Conservation (phyloP, 306 rosid genomes). For the Arachis stenosperma region DNA sequence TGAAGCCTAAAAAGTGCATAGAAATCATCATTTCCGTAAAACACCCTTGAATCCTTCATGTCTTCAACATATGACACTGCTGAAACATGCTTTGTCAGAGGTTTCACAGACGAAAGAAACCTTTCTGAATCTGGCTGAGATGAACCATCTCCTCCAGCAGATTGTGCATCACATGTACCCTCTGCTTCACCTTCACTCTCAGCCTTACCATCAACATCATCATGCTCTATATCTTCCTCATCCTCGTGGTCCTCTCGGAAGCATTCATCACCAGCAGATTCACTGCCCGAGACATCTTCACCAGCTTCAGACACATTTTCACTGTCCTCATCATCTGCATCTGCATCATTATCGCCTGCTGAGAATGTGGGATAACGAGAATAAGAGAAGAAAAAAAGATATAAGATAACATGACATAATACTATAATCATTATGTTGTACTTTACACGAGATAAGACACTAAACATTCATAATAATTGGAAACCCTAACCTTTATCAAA, state of each 20-base stretch:
- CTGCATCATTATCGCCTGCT: slow-evolving; percentile 65
- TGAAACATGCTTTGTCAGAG: slow-evolving; percentile 80
- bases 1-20: slow-evolving; percentile 94
- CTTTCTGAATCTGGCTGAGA: slow-evolving; percentile 69
- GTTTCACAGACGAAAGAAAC: slow-evolving; percentile 77
- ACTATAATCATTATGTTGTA: too few species aligned
- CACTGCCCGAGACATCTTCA: slow-evolving; percentile 90
- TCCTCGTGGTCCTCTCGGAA: slow-evolving; percentile 79
- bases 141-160: slow-evolving; percentile 68
- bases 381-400: too few species aligned
- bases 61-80: slow-evolving; percentile 54
- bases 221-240: slow-evolving; percentile 76
- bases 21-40: slow-evolving; percentile 92
- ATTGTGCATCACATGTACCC: slow-evolving; percentile 71
- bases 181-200: slow-evolving; percentile 99
- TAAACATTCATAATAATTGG: too few species aligned
- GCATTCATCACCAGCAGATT: slow-evolving; percentile 93
- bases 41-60: slow-evolving; percentile 64
- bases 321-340: slow-evolving; percentile 94
- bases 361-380: too few species aligned
- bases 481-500: too few species aligned
- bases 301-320: slow-evolving; percentile 92
- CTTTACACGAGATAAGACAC: too few species aligned
- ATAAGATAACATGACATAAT: too few species aligned
- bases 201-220: slow-evolving; percentile 82